phyloP scores from a whole-genome alignment of 306 rosid species.

The Hippophae gyantsensis region DNA sequence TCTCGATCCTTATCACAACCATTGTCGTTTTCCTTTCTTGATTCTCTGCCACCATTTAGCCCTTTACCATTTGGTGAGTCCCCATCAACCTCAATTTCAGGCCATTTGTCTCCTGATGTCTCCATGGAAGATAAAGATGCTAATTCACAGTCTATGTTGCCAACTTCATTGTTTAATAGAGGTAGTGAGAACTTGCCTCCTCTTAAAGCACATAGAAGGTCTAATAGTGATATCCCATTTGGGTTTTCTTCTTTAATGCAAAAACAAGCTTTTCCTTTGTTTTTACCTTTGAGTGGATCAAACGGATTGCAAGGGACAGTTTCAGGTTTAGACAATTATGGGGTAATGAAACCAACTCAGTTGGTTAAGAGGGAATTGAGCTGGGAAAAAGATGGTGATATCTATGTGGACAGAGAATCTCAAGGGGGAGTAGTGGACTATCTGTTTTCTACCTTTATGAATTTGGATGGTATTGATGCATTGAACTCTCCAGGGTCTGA shows the following conservation, averaged over 20 bases:
- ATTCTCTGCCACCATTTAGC: conserved; percentile 74
- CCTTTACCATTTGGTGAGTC: conserved; percentile 74
- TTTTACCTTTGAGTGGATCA: conserved; percentile 42
- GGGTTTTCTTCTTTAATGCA: conserved; percentile 67
- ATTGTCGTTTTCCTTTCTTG: conserved; percentile 51
- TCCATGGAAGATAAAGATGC: conserved; percentile 81
- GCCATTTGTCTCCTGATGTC: conserved; percentile 49
- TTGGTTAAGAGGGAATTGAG: too few relatives aligned
- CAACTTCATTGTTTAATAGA: conserved; percentile 52
- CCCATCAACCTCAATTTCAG: conserved; percentile 47
- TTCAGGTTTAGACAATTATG: conserved; percentile 28
- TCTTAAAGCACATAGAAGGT: conserved; percentile 74
- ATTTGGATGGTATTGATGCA: too few relatives aligned
- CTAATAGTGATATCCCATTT: conserved; percentile 85
- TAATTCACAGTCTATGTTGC: conserved; percentile 49
- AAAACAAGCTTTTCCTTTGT: conserved; percentile 44
- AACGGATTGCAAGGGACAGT: conserved; percentile 33
- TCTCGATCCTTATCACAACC: conserved; percentile 88
- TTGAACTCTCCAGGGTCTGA: conserved; percentile 63
- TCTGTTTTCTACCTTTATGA: too few relatives aligned
- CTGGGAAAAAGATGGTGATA: too few relatives aligned
- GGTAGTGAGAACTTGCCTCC: conserved; percentile 56
- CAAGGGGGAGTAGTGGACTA: too few relatives aligned
- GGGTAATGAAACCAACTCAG: conserved; percentile 32
- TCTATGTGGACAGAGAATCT: too few relatives aligned